Base-by-base conservation (phyloP, 2,329 filamentous ascomycete genomes). In the Escovopsis weberi region DNA sequence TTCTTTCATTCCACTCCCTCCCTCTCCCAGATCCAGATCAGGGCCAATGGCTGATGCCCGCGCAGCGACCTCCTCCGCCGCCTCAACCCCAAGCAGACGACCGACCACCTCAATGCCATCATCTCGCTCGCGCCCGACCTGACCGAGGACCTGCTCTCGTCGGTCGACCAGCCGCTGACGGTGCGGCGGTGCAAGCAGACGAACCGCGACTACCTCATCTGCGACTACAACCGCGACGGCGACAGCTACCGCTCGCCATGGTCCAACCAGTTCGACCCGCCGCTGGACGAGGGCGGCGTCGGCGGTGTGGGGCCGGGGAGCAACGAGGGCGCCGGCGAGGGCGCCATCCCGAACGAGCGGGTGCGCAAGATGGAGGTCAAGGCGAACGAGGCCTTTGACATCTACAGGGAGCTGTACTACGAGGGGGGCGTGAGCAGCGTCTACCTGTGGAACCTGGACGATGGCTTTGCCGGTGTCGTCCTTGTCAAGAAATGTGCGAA, bases 161-260 rank as follows among this genome's bases (percentile, higher is more conserved):
- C 89, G 23, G 91, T 98, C 54, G 91, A 98, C 65, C 89, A 96
- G 63, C 91, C 91, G 23, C 80, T 98, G 44, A 80, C 83, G 46
- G 75, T 93, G 49, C 80, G 82, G 54, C 82, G 85, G 51, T 96
- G 91, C 72, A 78, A 78, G 53, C 84, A 88, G 65, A 83, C 85
- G 30, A 86, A 87, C 54, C 84, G 89, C 53, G 91, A 96, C 67
- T 98, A 94, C 69, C 78, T 98, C 41, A 83, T 95, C 57, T 98
- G 91, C 72, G 91, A 98, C 74, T 98, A 98, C 75, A 98, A 98
- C 74, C 88, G 91, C 50, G 91, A 98, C 65, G 91, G 91, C 48
- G 89, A 95, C 68, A 93, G 84, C 66, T 94, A 94, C 74, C 83
- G 91, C 48, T 94, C 85, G 51, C 91, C 91, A n/a, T 98, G 91